A percentile compares a stretch with the other conserved stretches of the same genome.
Evolutionary conservation across 805 yeast species (phyloP).

Genomic region (Ogataea populi-albae): DNA sequence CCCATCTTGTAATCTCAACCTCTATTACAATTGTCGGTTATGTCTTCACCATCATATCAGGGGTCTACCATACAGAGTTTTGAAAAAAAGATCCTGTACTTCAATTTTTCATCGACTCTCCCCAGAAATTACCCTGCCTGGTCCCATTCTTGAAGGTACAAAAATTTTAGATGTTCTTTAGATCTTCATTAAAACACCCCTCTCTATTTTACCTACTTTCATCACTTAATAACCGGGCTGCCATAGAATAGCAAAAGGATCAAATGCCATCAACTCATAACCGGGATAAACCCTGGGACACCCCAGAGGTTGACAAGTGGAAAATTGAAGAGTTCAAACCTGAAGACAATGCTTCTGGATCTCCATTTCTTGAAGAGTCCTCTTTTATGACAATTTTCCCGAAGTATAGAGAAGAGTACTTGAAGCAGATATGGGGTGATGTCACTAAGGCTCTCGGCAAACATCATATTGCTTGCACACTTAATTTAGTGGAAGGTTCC

Average conservation of each 20-base stretch:
- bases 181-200: not conserved
- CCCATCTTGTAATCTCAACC: conserved; percentile 4
- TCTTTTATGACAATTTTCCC: conserved; percentile 95
- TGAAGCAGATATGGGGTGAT: conserved; percentile 90
- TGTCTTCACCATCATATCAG: conserved; percentile 1
- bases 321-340: conserved; percentile 80
- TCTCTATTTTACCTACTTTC: not conserved
- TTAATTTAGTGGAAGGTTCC: conserved; percentile 92
- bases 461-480: conserved; percentile 74
- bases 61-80: conserved; percentile 1
- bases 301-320: conserved; percentile 94
- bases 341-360: conserved; percentile 84
- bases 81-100: conserved; percentile 3
- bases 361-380: conserved; percentile 92
- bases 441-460: conserved; percentile 76
- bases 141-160: conserved; percentile 6
- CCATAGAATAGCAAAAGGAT: too few relatives aligned
- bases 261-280: conserved; percentile 89
- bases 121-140: not conserved
- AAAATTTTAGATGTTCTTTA: conserved; percentile 7
- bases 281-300: conserved; percentile 97
- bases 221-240: not conserved
- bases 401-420: conserved; percentile 88
- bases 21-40: conserved; percentile 3
- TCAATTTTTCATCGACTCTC: not conserved